Percentiles rank a stretch among this genome's conserved stretches.
phyloP scores from a whole-genome alignment of 768 basidiomycete genomes.

The Tulasnella sp. region DNA sequence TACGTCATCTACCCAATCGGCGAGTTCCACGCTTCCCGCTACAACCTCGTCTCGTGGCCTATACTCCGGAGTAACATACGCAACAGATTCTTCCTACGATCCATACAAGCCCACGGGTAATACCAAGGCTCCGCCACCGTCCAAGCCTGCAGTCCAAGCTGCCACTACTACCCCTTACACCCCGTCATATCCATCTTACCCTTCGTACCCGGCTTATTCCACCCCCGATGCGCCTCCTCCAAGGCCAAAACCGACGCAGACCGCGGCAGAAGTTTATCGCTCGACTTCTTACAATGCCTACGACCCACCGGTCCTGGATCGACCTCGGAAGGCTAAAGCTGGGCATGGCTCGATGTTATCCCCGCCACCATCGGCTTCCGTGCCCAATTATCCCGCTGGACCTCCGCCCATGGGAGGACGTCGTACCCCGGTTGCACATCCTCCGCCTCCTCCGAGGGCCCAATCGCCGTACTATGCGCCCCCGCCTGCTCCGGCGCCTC shows the following conservation, averaged over 20 bases:
- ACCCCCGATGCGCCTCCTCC: neutral
- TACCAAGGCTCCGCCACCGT: constrained; percentile 3
- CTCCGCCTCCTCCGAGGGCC: constrained; percentile 5
- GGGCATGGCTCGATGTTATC: neutral
- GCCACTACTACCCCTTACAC: constrained; percentile 9
- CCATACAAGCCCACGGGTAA: constrained; percentile 40
- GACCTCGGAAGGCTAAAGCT: constrained; percentile 3
- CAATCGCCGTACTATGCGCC: neutral
- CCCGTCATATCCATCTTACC: constrained; percentile 2
- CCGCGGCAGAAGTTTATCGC: constrained; percentile 38
- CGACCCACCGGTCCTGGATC: constrained; percentile 43
- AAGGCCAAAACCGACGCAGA: constrained; percentile 9
- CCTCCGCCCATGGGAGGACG: constrained; percentile 1
- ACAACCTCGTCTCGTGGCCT: constrained; percentile 50
- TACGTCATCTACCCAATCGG: constrained; percentile 35
- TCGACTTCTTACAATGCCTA: constrained; percentile 43
- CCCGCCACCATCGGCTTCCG: constrained; percentile 23
- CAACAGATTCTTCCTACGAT: constrained; percentile 41
- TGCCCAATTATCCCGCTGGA: neutral
- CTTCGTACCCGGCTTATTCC: constrained; percentile 12
- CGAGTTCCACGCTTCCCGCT: constrained; percentile 37
- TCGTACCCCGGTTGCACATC: constrained; percentile 10
- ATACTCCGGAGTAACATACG: constrained; percentile 38
- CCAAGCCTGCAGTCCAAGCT: constrained; percentile 1
- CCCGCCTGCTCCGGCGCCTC: neutral